Base-by-base conservation (phyloP, 1,284 basidiomycete species). In the Cutaneotrichosporon arboriforme region DNA sequence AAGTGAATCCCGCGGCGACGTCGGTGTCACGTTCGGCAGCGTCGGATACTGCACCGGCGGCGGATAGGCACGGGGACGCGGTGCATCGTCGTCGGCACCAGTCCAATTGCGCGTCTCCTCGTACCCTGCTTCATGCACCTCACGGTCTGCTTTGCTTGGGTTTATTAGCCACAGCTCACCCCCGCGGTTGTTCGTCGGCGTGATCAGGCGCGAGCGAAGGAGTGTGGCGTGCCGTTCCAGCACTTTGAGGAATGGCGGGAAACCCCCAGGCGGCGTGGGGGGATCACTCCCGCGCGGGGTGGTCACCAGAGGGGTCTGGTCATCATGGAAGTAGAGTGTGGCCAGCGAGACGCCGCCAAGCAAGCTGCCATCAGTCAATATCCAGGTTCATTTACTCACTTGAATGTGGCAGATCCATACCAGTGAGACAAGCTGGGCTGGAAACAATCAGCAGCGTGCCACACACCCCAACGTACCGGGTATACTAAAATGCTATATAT, bases 281-380 rank as follows among this genome's bases (percentile, higher is more conserved):
- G 56, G 51, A 13, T 52, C 49, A 3, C 45, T 42, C 3, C 51
- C 51, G 12, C 54, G 48, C n/a, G 42, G 39, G 9, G 53, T 59
- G 10, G 64, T 62, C 26, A 67, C 58, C 3, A 65, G 61, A 8
- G 61, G 82, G 0, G 90, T 91, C 71, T 96, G 92, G 61, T 97
- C 93, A 67, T 97, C 94, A 70, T 97, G 94, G 72, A 97, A 97
- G 73, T 91, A 84, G 4, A 98, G 80, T 0, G 88, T 91, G 0
- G 91, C 90, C 0, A 97, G 80, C 0, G 90, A 91, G 37, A 90
- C 82, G 13, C 92, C 91, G 58, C 87, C 93, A 50, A 86, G 86
- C 37, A 97, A 82, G 68, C 93, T 94, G 58, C 90, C 81, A 8
- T 85, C 85, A 67, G 88, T 85, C 87, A 51, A 47, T 12, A 21